Evolutionary conservation across 352 stramenopile species (phyloP).

Genomic region (Globisporangium rhizosaccharum): DNA sequence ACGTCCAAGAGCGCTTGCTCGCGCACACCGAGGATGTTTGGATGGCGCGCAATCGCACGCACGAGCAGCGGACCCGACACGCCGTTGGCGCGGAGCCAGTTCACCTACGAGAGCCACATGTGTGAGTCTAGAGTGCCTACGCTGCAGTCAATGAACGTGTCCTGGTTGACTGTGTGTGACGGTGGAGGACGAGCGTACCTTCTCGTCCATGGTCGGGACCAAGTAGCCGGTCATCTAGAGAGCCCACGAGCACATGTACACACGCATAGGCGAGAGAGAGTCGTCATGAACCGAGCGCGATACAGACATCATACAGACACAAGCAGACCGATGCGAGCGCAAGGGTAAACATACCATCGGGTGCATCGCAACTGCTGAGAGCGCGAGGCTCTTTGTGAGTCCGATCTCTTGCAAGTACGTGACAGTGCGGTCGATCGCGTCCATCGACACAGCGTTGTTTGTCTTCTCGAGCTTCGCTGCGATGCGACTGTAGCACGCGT

Average conservation of each 20-base stretch:
- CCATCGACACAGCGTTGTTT: constrained; percentile 15
- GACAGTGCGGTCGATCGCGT: constrained; percentile 22
- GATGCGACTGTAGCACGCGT: constrained; percentile 32
- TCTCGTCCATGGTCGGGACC: constrained; percentile 27
- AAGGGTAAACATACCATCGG: constrained; percentile 18
- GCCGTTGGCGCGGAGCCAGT: constrained; percentile 26
- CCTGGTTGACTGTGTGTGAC: background rate
- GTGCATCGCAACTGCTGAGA: constrained; percentile 29
- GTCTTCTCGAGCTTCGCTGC: constrained; percentile 23
- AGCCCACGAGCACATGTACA: background rate
- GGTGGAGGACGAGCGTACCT: constrained; percentile 16
- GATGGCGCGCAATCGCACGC: constrained; percentile 26
- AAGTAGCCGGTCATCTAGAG: constrained; percentile 26
- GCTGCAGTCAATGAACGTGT: background rate
- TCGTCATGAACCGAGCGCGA: background rate
- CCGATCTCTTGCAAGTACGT: constrained; percentile 27
- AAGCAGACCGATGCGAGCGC: background rate
- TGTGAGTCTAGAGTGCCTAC: background rate
- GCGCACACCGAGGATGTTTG: constrained; percentile 30
- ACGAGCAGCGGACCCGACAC: constrained; percentile 26
- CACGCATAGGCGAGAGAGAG: background rate
- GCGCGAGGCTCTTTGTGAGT: constrained; percentile 22
- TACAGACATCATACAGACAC: background rate
- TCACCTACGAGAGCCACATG: constrained; percentile 14
- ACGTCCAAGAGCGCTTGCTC: constrained; percentile 24